Base-by-base conservation (phyloP, 306 rosid species). In the Cucumis hystrix region DNA sequence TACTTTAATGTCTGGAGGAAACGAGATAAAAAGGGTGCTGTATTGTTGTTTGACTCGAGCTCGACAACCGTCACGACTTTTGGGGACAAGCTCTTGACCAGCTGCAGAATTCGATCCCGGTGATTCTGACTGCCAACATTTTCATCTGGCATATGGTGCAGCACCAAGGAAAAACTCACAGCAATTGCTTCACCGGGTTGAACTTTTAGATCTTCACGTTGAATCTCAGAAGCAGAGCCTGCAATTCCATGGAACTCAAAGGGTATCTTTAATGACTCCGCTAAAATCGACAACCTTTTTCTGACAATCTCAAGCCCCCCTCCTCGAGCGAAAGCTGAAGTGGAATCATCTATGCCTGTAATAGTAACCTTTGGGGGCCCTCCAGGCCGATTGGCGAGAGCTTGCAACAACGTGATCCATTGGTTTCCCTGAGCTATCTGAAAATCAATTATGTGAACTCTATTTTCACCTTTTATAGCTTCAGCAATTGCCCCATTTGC, bases 401-500 rank as follows among this genome's bases (percentile, higher is more conserved):
- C 97, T 75, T 83, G 95, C 73, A 94, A 87, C 40, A 94, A 83
- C 59, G 91, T 84, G 40, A 88, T 71, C 98, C 98, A 92, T 56
- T 94, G 98, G 25, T 82, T 85, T 77, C 98, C 98, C 65, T 94
- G 98, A 43, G 85, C 80, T 37, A 94, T 87, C 87, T 92, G 96
- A 83, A 94, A 94, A 86, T 94, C 98, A 82, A 94, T 89, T 75
- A 94, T 89, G 74, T 94, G 98, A 57, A 94, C 79, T 78, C 58
- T 74, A 77, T 43, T 83, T 84, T 94, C 97, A 16, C 82, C 88
- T 82, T 86, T 92, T 63, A 88, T 68, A 12, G 93, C 93, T 80
- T 94, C 97, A 45, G 96, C 98, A 75, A 94, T 94, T 45, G 91
- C 95, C 57, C 98, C 98, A 82, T 92, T 92, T 49, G 97, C 98